phyloP scores from a whole-genome alignment of 257 asterid species.

The Paraleonurus japonicus region DNA sequence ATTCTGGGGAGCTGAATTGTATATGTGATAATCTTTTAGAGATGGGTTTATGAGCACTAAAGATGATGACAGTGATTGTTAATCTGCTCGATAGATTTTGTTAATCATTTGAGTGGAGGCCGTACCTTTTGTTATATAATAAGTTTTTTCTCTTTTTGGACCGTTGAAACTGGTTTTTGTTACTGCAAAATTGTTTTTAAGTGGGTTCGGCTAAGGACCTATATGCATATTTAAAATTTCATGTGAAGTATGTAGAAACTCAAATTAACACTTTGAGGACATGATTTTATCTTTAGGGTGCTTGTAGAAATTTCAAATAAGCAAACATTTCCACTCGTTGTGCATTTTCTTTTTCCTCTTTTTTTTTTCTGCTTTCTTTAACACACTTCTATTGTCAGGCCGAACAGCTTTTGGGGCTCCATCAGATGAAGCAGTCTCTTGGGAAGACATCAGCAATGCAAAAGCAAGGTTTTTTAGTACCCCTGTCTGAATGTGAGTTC shows the following conservation, averaged over 20 bases:
- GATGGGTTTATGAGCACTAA: not conserved
- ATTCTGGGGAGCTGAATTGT: not conserved
- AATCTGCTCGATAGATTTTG: not conserved
- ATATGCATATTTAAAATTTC: not conserved
- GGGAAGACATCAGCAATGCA: slow-evolving; percentile 54
- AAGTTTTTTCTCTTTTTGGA: not conserved
- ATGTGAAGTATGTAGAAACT: slow-evolving; percentile 12
- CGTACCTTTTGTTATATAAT: not conserved
- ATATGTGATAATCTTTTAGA: not conserved
- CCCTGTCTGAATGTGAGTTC: slow-evolving; percentile 85
- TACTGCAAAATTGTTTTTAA: not conserved
- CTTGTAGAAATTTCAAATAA: not conserved
- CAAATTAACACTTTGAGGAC: not conserved
- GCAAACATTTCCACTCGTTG: not conserved
- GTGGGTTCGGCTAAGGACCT: not conserved
- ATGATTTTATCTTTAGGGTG: not conserved
- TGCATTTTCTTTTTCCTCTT: not conserved
- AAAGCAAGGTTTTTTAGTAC: slow-evolving; percentile 70
- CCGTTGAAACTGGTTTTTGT: not conserved
- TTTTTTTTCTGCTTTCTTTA: not conserved
- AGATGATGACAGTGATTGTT: slow-evolving; percentile 1
- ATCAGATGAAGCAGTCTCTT: slow-evolving; percentile 49
- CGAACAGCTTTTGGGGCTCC: slow-evolving; percentile 64
- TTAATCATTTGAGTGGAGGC: not conserved
- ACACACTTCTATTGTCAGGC: slow-evolving; percentile 46